Base-by-base conservation (phyloP, 768 basidiomycete genomes). In the Suillus plorans region DNA sequence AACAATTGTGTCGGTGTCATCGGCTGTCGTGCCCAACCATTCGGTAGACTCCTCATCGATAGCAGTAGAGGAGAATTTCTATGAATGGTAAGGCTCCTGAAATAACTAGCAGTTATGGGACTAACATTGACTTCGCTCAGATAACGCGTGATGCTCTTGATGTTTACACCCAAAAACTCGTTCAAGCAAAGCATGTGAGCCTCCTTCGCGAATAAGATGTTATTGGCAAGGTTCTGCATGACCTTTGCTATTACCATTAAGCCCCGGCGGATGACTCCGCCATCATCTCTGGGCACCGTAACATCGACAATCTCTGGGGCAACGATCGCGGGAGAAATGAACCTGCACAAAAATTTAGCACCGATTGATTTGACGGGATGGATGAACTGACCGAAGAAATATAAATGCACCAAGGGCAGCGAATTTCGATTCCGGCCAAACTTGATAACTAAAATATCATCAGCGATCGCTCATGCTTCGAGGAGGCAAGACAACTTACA, bases 221-320 rank as follows among this genome's bases (percentile, higher is more conserved):
- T 97, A 78, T 97, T 98, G 22, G 95, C 95, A 37, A 97, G 78
- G 71, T 94, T 95, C 76, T 97, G 95, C 55, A 97, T 89, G 63
- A 96, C 88, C 78, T 96, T 97, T 52, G 94, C 92, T 67, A 97
- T 90, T 56, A 92, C 80, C 82, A 92, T 89, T 16, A 97, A 80
- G 20, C 92, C 94, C 49, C 91, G 87, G 20, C 92, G 89, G 61
- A 92, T 82, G 36, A 84, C 80, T 5, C 71, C 69, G 47, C 81
- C 78, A 44, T 84, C 81, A 44, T 89, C 90, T 65, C 83, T 82
- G 0, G 92, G 90, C 0, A 94, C 71, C 66, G 93, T 89, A 45
- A 97, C 80, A 69, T 97, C 96, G 20, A 97, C 86, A 12, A 80
- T 86, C 70, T 94, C 92, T 0, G 95, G 95, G 0, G 91, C 81